Evolutionary conservation across 371 early-diverging fungal genomes (phyloP).

Genomic region (Haplosporangium sp.): DNA sequence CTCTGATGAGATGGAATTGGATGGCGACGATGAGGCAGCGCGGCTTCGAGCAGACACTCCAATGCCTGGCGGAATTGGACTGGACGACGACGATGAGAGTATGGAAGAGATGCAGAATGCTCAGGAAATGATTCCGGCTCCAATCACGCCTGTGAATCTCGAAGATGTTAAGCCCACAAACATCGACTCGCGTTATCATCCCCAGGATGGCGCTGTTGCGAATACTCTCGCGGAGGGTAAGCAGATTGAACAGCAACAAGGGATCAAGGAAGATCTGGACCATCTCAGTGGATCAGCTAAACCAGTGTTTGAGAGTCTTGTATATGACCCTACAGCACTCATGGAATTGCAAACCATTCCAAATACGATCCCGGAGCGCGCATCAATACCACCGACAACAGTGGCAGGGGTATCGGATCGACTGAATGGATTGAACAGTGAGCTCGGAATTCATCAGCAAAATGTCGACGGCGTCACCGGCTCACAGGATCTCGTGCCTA

Average conservation of each 20-base stretch:
- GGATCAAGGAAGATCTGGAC: constrained; percentile 27
- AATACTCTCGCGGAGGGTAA: constrained; percentile 4
- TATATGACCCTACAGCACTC: constrained; percentile 34
- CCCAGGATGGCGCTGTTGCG: neutral
- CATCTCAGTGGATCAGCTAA: constrained; percentile 24
- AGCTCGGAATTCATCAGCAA: neutral
- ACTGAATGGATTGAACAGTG: neutral
- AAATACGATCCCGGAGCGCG: constrained; percentile 25
- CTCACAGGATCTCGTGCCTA: constrained; percentile 19
- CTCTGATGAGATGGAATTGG: constrained; percentile 54
- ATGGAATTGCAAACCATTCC: constrained; percentile 50
- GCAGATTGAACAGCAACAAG: constrained; percentile 19
- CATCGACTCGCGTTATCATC: neutral
- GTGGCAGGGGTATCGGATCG: neutral
- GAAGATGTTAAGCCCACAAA: constrained; percentile 27
- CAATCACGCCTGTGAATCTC: constrained; percentile 24
- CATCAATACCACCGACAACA: neutral
- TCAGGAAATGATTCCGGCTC: constrained; percentile 49
- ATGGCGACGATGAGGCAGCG: constrained; percentile 47
- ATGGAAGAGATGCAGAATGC: constrained; percentile 49
- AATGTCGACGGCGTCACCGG: neutral
- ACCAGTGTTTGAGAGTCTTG: constrained; percentile 37
- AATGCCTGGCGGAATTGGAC: constrained; percentile 52
- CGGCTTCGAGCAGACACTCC: constrained; percentile 52
- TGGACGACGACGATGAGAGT: constrained; percentile 50